Evolutionary conservation across 1,284 basidiomycete genomes (phyloP).

Genomic region (Trametes versicolor): DNA sequence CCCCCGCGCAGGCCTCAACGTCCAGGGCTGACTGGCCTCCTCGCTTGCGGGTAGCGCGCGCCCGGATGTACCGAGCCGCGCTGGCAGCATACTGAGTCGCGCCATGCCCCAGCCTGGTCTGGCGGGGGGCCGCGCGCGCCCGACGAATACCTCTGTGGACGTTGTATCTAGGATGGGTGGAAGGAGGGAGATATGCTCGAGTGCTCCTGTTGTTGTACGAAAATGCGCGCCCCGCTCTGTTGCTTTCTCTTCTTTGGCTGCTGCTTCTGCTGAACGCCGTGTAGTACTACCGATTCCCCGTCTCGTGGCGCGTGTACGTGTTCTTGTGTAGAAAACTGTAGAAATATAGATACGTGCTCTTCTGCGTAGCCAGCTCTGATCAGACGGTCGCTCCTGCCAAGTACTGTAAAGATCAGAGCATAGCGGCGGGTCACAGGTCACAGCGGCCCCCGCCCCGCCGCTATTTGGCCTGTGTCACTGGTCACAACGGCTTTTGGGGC

Average conservation of each 20-base stretch:
- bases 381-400: too few relatives aligned
- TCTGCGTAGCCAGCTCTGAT: neutral
- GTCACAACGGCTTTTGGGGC: too few relatives aligned
- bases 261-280: neutral
- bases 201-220: constrained; percentile 16
- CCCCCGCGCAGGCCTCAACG: constrained; percentile 57
- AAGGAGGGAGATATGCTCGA: constrained; percentile 14
- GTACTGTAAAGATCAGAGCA: too few relatives aligned
- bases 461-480: too few relatives aligned
- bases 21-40: constrained; percentile 40
- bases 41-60: neutral
- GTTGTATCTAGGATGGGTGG: constrained; percentile 10
- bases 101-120: neutral
- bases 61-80: neutral
- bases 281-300: constrained; percentile 6
- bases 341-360: constrained; percentile 18
- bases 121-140: neutral
- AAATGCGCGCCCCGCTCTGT: constrained; percentile 10
- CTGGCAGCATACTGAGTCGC: neutral
- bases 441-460: too few relatives aligned
- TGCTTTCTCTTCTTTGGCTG: neutral
- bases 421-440: too few relatives aligned
- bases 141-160: constrained; percentile 12
- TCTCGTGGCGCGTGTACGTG: neutral
- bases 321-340: constrained; percentile 22